Percentiles rank a stretch among this genome's conserved stretches.
Evolutionary conservation across 1,139 yeast species (phyloP).

Genomic region (Scheffersomyces insectosa): DNA sequence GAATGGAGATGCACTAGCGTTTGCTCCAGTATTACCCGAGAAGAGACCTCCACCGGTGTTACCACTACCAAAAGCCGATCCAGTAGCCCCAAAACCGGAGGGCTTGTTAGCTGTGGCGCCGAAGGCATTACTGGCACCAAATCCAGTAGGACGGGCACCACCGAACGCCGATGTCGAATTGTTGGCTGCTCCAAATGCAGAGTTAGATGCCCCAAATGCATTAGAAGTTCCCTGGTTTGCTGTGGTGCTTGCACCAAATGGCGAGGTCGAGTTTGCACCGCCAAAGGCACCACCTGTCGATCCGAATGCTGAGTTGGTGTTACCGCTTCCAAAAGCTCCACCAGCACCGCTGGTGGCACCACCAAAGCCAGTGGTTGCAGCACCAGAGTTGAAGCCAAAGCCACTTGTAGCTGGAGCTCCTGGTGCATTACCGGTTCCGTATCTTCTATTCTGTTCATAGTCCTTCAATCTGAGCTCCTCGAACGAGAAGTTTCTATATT

Average conservation of each 20-base stretch:
- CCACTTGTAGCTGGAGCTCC: slow-evolving; percentile 21
- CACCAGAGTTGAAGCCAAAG: slow-evolving; percentile 18
- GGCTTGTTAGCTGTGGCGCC: slow-evolving; percentile 13
- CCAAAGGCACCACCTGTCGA: slow-evolving; percentile 23
- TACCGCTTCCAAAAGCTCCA: slow-evolving; percentile 12
- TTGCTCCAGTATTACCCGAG: slow-evolving; percentile 34
- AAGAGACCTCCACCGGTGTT: slow-evolving; percentile 36
- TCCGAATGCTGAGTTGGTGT: slow-evolving; percentile 13
- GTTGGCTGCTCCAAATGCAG: slow-evolving; percentile 4
- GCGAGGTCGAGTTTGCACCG: slow-evolving; percentile 17
- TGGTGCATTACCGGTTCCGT: slow-evolving; percentile 41
- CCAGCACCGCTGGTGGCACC: slow-evolving; percentile 10
- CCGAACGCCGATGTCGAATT: slow-evolving; percentile 11
- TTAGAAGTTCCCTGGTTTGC: slow-evolving; percentile 1
- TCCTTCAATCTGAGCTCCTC: slow-evolving; percentile 91
- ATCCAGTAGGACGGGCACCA: slow-evolving; percentile 5
- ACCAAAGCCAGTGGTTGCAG: slow-evolving; percentile 10
- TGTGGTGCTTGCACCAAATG: slow-evolving; percentile 20
- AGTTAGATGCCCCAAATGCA: slow-evolving; percentile 8
- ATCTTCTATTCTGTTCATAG: slow-evolving; percentile 73
- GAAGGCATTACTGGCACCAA: slow-evolving; percentile 10
- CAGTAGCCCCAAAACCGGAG: slow-evolving; percentile 3
- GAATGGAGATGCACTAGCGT: slow-evolving; percentile 25
- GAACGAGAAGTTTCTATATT: slow-evolving; percentile 74
- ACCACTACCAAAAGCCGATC: slow-evolving; percentile 22